Conservation (phyloP, 805 yeast genomes). For the Candida verbasci region DNA sequence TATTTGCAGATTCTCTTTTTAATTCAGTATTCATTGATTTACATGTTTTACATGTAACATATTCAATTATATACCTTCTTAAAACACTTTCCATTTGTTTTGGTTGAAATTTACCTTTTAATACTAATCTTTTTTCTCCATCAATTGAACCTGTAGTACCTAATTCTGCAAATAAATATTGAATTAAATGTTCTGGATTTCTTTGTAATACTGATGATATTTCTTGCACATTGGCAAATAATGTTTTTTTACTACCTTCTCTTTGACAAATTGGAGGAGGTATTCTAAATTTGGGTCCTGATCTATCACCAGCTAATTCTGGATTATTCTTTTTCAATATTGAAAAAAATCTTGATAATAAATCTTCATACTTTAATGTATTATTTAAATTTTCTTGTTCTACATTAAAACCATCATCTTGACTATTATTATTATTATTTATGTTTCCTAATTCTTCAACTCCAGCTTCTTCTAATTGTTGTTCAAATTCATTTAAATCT, state of each 20-base stretch:
- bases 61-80: conserved; percentile 94
- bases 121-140: conserved; percentile 94
- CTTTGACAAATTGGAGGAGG: conserved; percentile 97
- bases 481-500: conserved; percentile 78
- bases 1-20: conserved; percentile 91
- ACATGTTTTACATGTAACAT: conserved; percentile 98
- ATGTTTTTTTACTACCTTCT: conserved; percentile 95
- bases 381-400: conserved; percentile 27
- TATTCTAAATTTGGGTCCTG: conserved; percentile 87
- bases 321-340: conserved; percentile 92
- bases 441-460: conserved; percentile 46
- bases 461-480: conserved; percentile 87
- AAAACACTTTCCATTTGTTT: conserved; percentile 95
- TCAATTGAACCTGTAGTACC: conserved; percentile 99
- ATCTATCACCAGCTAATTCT: conserved; percentile 94
- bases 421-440: conserved; percentile 10
- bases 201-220: conserved; percentile 92
- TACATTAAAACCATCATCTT: conserved; percentile 8
- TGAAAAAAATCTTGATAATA: conserved; percentile 79
- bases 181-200: conserved; percentile 95
- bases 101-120: conserved; percentile 97
- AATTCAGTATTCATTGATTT: conserved; percentile 95
- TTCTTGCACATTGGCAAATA: conserved; percentile 93
- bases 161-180: conserved; percentile 94
- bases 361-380: conserved; percentile 69